Evolutionary conservation across 1,284 basidiomycete species (phyloP).

Genomic region (Tilletia caries): DNA sequence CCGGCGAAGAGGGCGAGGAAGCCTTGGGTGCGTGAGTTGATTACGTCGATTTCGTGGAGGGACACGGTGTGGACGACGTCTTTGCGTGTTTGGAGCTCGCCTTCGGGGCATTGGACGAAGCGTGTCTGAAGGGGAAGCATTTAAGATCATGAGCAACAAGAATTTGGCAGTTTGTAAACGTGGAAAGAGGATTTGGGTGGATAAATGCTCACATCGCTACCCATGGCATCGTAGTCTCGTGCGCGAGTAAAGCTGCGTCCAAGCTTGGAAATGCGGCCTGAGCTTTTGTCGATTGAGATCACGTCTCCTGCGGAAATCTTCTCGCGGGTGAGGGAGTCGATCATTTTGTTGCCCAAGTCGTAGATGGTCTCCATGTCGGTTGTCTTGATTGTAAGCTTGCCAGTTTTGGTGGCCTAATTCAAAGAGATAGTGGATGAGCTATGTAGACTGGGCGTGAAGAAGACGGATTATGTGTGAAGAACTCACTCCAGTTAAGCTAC

Average conservation of each 20-base stretch:
- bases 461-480: too few relatives aligned
- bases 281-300: constrained; percentile 90
- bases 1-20: constrained; percentile 65
- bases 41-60: constrained; percentile 97
- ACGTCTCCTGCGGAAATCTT: constrained; percentile 96
- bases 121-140: constrained; percentile 74
- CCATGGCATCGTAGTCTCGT: constrained; percentile 97
- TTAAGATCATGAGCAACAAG: not conserved
- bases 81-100: constrained; percentile 93
- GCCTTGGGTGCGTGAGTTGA: constrained; percentile 94
- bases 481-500: constrained; percentile 88
- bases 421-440: too few relatives aligned
- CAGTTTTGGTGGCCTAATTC: constrained; percentile 98
- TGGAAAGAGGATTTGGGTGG: not conserved
- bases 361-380: constrained; percentile 99
- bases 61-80: constrained; percentile 96
- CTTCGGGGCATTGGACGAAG: constrained; percentile 96
- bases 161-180: not conserved
- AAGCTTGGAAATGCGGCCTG: constrained; percentile 93
- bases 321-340: constrained; percentile 91
- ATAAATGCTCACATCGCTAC: constrained; percentile 66
- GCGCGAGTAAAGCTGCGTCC: constrained; percentile 92
- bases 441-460: not conserved
- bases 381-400: constrained; percentile 94
- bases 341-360: constrained; percentile 98